Evolutionary conservation across 441 rosid genomes (phyloP), one percentile per base, ranked within the genome.

Genomic region (Flueggea neowawraea): DNA sequence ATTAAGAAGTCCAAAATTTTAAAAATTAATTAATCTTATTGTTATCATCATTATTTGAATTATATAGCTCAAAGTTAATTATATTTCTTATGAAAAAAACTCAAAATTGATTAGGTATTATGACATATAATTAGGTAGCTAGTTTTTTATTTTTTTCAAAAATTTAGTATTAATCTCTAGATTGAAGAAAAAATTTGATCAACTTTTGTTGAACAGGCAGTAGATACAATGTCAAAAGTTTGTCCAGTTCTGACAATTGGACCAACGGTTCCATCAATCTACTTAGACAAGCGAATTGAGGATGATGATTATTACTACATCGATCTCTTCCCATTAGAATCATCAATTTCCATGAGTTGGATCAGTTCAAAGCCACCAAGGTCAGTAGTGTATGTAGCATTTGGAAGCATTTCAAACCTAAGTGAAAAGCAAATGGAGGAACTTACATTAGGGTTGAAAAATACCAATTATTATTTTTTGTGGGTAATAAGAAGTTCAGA

Each of bases 241-340:
- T 58, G 41, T 45, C 66, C 70, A 6, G 10, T 61, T 8, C 39
- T 70, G 11, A 60, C 75, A 44, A 72, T 81, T 4, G 91, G 88
- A 7, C 88, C 91, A 64, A 85, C 83, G 0, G 54, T 83, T 55
- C 88, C 91, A 41, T 85, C 88, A 0, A 44, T 62, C n/a, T 81
- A 80, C 65, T 65, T 81, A 64, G 86, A 81, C 79, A 74, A 79
- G 28, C 28, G 28, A 22, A 22, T 22, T 22, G 28, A 22, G 28
- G 28, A 22, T 22, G 84, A 85, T 60, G 60, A 56, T 2, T 73
- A 66, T 16, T 85, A 80, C 51, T 75, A 71, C 8, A 73, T 84
- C 49, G 72, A 76, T 58, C 78, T 82, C 73, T 84, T 82, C 65
- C 47, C 41, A 3, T 14, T 69, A 6, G 74, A 74, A 55, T 15